Evolutionary conservation across 768 basidiomycete species (phyloP).

Genomic region (Pleurotus cornucopiae): DNA sequence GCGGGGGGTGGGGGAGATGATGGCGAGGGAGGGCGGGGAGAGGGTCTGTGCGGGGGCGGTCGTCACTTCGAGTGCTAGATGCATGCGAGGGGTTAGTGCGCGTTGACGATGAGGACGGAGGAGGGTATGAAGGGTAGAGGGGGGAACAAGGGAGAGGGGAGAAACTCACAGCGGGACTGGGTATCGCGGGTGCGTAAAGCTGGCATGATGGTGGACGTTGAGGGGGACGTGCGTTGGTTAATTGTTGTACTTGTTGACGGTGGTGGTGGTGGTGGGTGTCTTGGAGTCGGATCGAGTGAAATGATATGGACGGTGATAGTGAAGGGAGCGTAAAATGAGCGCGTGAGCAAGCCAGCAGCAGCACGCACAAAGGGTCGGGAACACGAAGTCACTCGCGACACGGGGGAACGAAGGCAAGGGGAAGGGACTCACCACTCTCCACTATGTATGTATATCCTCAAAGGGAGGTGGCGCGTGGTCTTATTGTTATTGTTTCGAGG

Average conservation of each 20-base stretch:
- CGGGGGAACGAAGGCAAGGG: slow-evolving; percentile 17
- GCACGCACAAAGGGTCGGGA: background rate
- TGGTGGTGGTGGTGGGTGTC: too few species aligned
- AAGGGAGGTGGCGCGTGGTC: background rate
- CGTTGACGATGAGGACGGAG: background rate
- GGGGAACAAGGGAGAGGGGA: background rate
- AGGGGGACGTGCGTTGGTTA: background rate
- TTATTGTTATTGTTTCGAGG: background rate
- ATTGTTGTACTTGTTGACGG: too few species aligned
- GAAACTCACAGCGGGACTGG: slow-evolving; percentile 43
- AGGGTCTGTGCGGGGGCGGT: slow-evolving; percentile 51
- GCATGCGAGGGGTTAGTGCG: slow-evolving; percentile 12
- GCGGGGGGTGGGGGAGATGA: slow-evolving; percentile 70
- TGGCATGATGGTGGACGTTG: slow-evolving; percentile 57
- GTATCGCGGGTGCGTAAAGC: slow-evolving; percentile 77
- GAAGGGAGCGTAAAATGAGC: too few species aligned
- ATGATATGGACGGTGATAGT: too few species aligned
- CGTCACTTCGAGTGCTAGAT: slow-evolving; percentile 72
- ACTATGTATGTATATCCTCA: background rate
- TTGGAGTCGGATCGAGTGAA: too few species aligned
- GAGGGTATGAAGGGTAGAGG: background rate
- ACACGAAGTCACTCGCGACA: slow-evolving; percentile 11
- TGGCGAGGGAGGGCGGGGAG: slow-evolving; percentile 48
- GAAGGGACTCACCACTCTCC: slow-evolving; percentile 4
- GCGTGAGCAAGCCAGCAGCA: too few species aligned